Conservation (phyloP, 345 rosid genomes). For the Kandelia obovata region DNA sequence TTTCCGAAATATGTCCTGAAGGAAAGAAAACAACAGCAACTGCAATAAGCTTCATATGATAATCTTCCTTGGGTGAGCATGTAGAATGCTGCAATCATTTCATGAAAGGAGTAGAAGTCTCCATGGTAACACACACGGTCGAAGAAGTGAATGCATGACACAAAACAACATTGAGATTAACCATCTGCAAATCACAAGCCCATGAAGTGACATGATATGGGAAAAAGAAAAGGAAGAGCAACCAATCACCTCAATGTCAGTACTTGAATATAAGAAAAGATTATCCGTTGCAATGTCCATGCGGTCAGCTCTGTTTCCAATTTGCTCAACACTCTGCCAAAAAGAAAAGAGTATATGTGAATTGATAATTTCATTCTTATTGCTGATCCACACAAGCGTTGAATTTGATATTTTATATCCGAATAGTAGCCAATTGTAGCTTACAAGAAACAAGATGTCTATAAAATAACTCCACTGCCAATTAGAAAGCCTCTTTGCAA, state of each 20-base stretch:
- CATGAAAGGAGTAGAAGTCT: background rate
- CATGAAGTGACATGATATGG: background rate
- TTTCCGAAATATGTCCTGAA: constrained; percentile 73
- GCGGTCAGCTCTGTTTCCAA: constrained; percentile 83
- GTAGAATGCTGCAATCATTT: background rate
- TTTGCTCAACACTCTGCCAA: constrained; percentile 85
- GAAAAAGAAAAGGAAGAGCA: background rate
- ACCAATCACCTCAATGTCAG: constrained; percentile 72
- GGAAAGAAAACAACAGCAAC: constrained; percentile 10
- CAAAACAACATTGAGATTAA: background rate
- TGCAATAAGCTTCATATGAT: background rate
- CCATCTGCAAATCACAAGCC: background rate
- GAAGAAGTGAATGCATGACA: background rate
- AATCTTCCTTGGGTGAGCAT: background rate
- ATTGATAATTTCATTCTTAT: background rate
- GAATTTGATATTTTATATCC: background rate
- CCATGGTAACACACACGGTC: background rate
- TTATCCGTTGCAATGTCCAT: constrained; percentile 56
- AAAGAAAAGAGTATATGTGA: background rate
- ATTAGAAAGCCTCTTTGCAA: background rate
- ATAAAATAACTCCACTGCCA: background rate
- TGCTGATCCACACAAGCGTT: background rate
- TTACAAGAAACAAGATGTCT: background rate
- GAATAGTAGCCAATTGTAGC: background rate
- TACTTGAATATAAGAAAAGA: constrained; percentile 75